phyloP scores from a whole-genome alignment of 2,329 filamentous ascomycete genomes.

The Piedraia hortae region DNA sequence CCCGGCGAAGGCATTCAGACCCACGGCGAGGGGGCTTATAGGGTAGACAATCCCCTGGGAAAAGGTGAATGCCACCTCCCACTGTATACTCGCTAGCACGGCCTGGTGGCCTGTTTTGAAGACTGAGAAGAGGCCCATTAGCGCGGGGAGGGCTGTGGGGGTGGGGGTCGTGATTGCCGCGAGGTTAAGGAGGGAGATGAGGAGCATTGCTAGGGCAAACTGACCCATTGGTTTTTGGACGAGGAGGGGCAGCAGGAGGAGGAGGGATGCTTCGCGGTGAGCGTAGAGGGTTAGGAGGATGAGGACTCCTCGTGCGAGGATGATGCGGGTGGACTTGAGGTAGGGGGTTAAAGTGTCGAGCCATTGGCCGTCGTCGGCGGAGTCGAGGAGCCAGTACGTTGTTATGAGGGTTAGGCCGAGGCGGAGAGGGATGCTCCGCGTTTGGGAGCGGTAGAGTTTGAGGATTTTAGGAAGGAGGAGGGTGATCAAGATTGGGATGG shows the following conservation, averaged over 20 bases:
- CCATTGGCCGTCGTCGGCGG: slow-evolving; percentile 69
- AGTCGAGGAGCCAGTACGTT: slow-evolving; percentile 67
- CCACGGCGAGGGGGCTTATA: slow-evolving; percentile 58
- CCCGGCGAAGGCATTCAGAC: slow-evolving; percentile 65
- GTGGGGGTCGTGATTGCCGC: slow-evolving; percentile 42
- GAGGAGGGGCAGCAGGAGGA: slow-evolving; percentile 23
- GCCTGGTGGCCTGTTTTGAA: slow-evolving; percentile 98
- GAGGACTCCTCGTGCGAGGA: slow-evolving; percentile 46
- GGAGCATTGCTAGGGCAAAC: slow-evolving; percentile 52
- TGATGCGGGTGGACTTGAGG: slow-evolving; percentile 47
- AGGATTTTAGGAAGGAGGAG: slow-evolving; percentile 45
- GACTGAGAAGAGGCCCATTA: slow-evolving; percentile 83
- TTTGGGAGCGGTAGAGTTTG: slow-evolving; percentile 54
- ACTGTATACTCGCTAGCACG: slow-evolving; percentile 64
- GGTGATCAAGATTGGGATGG: slow-evolving; percentile 49
- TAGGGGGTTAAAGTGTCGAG: slow-evolving; percentile 28
- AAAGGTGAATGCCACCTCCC: slow-evolving; percentile 85
- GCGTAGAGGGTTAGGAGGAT: no score
- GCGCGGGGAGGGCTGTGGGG: slow-evolving; percentile 54
- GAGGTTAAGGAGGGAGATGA: slow-evolving; percentile 68
- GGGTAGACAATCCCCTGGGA: slow-evolving; percentile 63
- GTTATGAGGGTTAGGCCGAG: slow-evolving; percentile 48
- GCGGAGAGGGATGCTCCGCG: slow-evolving; percentile 67
- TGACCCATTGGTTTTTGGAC: slow-evolving; percentile 88
- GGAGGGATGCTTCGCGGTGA: slow-evolving; percentile 14